Evolutionary conservation across 768 basidiomycete species (phyloP), one percentile per base, ranked within the genome.

Genomic region (Tulasnella sp.): DNA sequence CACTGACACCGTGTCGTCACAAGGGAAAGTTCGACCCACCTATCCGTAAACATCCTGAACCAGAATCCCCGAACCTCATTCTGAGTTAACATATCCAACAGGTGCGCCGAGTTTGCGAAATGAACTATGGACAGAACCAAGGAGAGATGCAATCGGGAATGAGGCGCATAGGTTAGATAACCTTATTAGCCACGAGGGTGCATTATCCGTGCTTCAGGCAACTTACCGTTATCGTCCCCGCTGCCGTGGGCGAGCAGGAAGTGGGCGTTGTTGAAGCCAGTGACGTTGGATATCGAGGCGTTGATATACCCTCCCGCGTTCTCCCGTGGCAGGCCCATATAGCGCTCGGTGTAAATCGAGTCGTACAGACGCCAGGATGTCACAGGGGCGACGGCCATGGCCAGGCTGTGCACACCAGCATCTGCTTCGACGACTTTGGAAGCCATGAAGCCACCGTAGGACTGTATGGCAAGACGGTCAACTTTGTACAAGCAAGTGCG

Each of bases 11-110:
- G 8, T 42, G 41, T 57, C 37, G 51, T 27, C 39, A 57, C 46
- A 63, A 40, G 60, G 39, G 25, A 23, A 39, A 45, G 11, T 32
- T 49, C 59, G 58, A 23, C 78, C 65, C 58, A 88, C 85, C 88
- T 90, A 70, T 99, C 96, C 21, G 91, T 91, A 70, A 97, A 99
- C 87, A 97, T 89, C 66, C 93, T 79, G 71, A 97, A 96, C 65
- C 84, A 65, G 67, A 69, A 75, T 5, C 66, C 76, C 65, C 83
- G 74, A 42, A 97, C 77, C 56, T 81, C 73, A 23, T 75, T 82
- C 63, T 74, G 72, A 0, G 92, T 97, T 63, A 99, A 78, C 82
- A 96, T 92, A 69, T 98, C 94, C 34, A 99, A 70, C 64, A 99
- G 66, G 63, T 86, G 86, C 11, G 91, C 91, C 53, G 86, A 82